phyloP scores from a whole-genome alignment of 2,329 filamentous ascomycete genomes.

The Polychaeton citri region DNA sequence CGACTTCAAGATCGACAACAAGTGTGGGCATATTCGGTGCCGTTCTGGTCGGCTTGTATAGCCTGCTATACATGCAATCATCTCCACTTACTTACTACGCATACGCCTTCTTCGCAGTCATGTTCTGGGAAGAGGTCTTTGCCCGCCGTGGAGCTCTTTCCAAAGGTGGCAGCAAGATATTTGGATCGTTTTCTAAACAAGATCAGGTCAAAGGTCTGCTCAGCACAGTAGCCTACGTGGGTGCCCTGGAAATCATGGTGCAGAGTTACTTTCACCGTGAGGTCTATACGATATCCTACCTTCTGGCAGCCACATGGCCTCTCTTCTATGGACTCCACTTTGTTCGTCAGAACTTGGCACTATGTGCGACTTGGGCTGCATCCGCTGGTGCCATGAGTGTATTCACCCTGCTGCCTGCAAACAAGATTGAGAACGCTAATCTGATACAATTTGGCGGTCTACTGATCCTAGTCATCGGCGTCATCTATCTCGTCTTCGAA shows the following conservation, averaged over 20 bases:
- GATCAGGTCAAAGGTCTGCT: conserved; percentile 47
- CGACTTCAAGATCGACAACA: conserved; percentile 47
- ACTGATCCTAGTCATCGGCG: conserved; percentile 63
- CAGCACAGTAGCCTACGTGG: conserved; percentile 55
- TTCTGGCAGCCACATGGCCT: conserved; percentile 69
- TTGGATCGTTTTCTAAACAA: conserved; percentile 50
- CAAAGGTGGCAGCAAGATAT: conserved; percentile 53
- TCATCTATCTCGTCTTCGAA: conserved; percentile 71
- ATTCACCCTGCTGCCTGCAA: conserved; percentile 78
- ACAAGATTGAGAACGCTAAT: conserved; percentile 65
- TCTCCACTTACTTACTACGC: conserved; percentile 78
- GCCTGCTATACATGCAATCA: conserved; percentile 64
- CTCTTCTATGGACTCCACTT: conserved; percentile 60
- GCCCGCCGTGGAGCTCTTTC: conserved; percentile 57
- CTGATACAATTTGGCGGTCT: conserved; percentile 66
- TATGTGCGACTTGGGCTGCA: conserved; percentile 58
- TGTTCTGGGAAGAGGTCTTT: conserved; percentile 95
- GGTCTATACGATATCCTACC: conserved; percentile 68
- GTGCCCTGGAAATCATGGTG: conserved; percentile 64
- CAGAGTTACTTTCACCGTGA: conserved; percentile 86
- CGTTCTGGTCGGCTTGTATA: conserved; percentile 59
- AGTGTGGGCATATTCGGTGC: conserved; percentile 60
- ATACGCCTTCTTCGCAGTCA: conserved; percentile 82
- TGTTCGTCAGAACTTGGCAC: conserved; percentile 47
- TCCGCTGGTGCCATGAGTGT: conserved; percentile 75